Percentiles rank a stretch among this genome's conserved stretches.
These are phyloP conservation scores for Nicotiana tomentosiformis DNA, from an alignment of 257 asterid species.

Conservation along the genomic window DNA sequence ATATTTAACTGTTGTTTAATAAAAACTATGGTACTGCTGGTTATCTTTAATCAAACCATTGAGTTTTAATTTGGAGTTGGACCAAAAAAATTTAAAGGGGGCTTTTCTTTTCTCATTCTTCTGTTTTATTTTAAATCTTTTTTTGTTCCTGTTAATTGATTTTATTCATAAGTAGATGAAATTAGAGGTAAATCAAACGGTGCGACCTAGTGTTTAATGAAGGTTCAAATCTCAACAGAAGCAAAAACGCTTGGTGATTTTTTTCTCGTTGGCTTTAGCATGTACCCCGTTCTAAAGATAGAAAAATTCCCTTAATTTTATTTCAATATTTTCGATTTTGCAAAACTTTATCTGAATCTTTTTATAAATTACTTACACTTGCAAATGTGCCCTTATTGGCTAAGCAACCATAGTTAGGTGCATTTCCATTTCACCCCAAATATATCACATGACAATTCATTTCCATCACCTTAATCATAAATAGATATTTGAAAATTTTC, in stretches of 20 bases:
- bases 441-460: neutral
- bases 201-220: no score
- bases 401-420: neutral
- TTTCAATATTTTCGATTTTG: neutral
- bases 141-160: no score
- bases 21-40: neutral
- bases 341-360: neutral
- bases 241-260: no score
- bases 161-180: neutral
- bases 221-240: no score
- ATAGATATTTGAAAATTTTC: neutral
- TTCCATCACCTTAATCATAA: neutral
- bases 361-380: neutral
- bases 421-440: neutral
- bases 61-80: neutral
- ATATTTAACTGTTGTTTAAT: neutral
- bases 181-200: neutral
- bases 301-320: neutral
- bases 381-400: neutral
- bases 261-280: no score
- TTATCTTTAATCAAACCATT: neutral
- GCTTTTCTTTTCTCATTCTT: neutral
- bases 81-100: neutral
- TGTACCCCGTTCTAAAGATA: no score
- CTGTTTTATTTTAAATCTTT: neutral